These are phyloP conservation scores for Monilinia polystroma DNA, from an alignment of 2,329 filamentous ascomycete genomes.

Conservation along the genomic window DNA sequence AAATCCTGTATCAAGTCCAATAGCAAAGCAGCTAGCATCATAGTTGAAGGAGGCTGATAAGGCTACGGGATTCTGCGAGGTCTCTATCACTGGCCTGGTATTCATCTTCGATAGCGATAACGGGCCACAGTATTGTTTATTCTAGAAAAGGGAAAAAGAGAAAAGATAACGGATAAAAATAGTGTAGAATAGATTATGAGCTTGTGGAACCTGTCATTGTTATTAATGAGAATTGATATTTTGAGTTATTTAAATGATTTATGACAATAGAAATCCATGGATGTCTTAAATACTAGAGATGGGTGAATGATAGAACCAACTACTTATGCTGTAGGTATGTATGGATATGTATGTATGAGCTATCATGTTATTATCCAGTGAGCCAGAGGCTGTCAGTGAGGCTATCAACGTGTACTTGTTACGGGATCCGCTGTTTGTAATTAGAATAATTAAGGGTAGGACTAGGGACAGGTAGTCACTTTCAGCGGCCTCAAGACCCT, in stretches of 20 bases:
- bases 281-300: not conserved
- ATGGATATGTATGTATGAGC: not conserved
- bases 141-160: not conserved
- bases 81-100: slow-evolving; percentile 81
- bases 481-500: not conserved
- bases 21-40: slow-evolving; percentile 80
- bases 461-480: not conserved
- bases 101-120: slow-evolving; percentile 63
- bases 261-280: not conserved
- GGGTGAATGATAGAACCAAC: too few species aligned
- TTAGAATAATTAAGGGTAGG: not conserved
- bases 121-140: slow-evolving; percentile 4
- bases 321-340: not conserved
- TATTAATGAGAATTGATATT: not conserved
- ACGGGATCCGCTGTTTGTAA: slow-evolving; percentile 4
- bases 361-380: not conserved
- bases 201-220: not conserved
- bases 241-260: not conserved
- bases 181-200: not conserved
- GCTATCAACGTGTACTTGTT: not conserved
- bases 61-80: slow-evolving; percentile 69
- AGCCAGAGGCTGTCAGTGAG: not conserved
- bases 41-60: slow-evolving; percentile 84
- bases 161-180: not conserved
- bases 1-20: slow-evolving; percentile 83